A percentile compares a stretch with the other conserved stretches of the same genome.
These are phyloP conservation scores for Dacryopinax primogenitus DNA, from an alignment of 768 basidiomycete species.

Conservation along the genomic window DNA sequence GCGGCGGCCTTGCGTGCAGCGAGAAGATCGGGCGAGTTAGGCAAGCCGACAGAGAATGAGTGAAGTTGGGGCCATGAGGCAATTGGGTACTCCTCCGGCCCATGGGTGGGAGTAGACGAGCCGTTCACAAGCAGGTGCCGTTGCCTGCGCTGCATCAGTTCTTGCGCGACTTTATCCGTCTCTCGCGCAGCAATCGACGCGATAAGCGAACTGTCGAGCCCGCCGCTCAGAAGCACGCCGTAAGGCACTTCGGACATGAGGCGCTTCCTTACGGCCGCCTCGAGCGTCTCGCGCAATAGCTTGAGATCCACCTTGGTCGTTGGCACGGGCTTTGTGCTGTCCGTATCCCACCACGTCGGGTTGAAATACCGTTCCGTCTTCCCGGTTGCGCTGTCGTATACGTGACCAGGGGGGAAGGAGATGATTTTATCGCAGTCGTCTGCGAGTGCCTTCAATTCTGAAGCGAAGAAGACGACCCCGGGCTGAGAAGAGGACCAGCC, in stretches of 20 bases:
- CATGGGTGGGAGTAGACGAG: constrained; percentile 39
- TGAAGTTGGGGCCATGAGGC: constrained; percentile 91
- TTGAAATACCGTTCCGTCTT: constrained; percentile 73
- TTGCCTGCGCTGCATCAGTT: constrained; percentile 60
- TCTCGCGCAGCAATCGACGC: constrained; percentile 89
- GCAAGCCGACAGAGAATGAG: constrained; percentile 93
- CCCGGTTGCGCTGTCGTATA: constrained; percentile 75
- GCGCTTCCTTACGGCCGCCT: constrained; percentile 84
- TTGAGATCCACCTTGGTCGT: constrained; percentile 50
- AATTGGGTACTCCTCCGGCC: constrained; percentile 34
- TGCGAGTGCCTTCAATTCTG: constrained; percentile 82
- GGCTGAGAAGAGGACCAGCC: constrained; percentile 80
- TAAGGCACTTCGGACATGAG: constrained; percentile 98
- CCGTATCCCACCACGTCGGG: constrained; percentile 83
- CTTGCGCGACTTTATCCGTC: constrained; percentile 78
- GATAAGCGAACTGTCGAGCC: constrained; percentile 90
- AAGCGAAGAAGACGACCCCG: constrained; percentile 79
- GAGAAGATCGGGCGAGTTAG: constrained; percentile 86
- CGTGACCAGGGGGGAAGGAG: constrained; percentile 93
- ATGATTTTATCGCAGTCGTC: constrained; percentile 91
- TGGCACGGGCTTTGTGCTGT: constrained; percentile 47
- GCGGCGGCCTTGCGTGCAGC: constrained; percentile 89
- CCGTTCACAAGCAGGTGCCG: constrained; percentile 37
- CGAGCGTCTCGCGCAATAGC: constrained; percentile 64
- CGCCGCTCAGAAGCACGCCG: constrained; percentile 89